Base-by-base conservation (phyloP, 2,329 filamentous ascomycete genomes). In the Diaporthe vaccinii region DNA sequence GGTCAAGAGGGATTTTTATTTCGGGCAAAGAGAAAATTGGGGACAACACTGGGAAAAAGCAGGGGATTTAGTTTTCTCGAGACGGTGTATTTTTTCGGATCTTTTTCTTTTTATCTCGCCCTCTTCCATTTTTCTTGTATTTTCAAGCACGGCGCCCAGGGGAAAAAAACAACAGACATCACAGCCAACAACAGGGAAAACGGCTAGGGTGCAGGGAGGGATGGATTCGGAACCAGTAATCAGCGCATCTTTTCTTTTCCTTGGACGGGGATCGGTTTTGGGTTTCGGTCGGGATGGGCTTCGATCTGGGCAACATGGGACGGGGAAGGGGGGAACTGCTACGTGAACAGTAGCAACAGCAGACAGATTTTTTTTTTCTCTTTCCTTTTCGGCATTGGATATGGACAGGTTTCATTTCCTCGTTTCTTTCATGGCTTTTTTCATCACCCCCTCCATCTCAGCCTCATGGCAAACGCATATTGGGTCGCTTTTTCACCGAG, bases 401-500 rank as follows among this genome's bases (percentile, higher is more conserved):
- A 61, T 70, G 58, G 49, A 65, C 65, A 57, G 28, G 57, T 67
- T 69, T 69, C 65, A 41, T 69, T 53, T 62, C 31, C 41, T 44
- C 39, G 62, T 39, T 51, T 77, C 62, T 74, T 82, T 82, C 51
- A 78, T 28, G 15, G 15, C 7, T 58, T 67, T 74, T 74, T 39
- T 67, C 55, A 51, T 62, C 41, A 12, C 36, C 46, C 28, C 58
- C 10, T 69, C 20, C 34, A 46, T 34, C 28, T 68, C 51, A 61
- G 5, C 67, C 34, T 49, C 62, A 53, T 53, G 65, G 46, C 46
- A 68, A 68, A 68, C 65, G 65, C 65, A 53, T 53, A 53, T 39
- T 22, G 59, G 65, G 65, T 41, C n/a, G 17, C 49, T 41, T 69
- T 69, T 39, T 53, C 31, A 36, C 46, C 65, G 14, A 68, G 65